Evolutionary conservation across 140 eudicot genomes (phyloP).

Genomic region (Oenanthe javanica): DNA sequence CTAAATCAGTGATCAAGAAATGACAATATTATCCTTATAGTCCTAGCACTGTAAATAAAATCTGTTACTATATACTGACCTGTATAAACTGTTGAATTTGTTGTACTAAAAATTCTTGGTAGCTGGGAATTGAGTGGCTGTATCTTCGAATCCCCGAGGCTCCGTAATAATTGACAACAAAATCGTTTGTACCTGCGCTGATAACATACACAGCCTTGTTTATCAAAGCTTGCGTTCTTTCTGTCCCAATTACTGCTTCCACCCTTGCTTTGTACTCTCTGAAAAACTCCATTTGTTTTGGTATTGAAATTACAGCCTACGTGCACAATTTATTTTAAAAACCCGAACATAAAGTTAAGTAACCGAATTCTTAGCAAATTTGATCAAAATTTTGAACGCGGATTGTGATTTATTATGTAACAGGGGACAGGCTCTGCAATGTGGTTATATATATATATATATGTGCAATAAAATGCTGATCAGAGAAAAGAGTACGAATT

Average conservation of each 20-base stretch:
- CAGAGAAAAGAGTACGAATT: not conserved
- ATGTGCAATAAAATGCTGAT: not conserved
- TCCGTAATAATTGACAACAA: slow-evolving; percentile 47
- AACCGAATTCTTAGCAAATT: not conserved
- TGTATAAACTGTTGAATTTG: slow-evolving; percentile 34
- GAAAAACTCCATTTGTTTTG: slow-evolving; percentile 58
- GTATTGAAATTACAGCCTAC: slow-evolving; percentile 48
- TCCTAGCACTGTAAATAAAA: too few relatives aligned
- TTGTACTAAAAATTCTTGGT: slow-evolving; percentile 36
- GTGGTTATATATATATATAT: too few relatives aligned
- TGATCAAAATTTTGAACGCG: too few relatives aligned
- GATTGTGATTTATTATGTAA: not conserved
- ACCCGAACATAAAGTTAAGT: too few relatives aligned
- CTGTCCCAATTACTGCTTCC: slow-evolving; percentile 43
- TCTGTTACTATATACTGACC: slow-evolving; percentile 18
- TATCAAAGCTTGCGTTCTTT: slow-evolving; percentile 24
- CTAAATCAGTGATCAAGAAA: not conserved
- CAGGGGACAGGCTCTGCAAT: too few relatives aligned
- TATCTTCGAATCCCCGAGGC: slow-evolving; percentile 24
- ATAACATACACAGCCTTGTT: slow-evolving; percentile 34
- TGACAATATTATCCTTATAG: not conserved
- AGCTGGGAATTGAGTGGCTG: slow-evolving; percentile 26
- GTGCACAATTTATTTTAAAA: not conserved
- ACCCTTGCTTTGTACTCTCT: slow-evolving; percentile 53
- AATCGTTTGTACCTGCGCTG: slow-evolving; percentile 77